These are phyloP conservation scores for Filobasidium uniguttulatum DNA, from an alignment of 1,284 basidiomycete species.

Conservation along the genomic window DNA sequence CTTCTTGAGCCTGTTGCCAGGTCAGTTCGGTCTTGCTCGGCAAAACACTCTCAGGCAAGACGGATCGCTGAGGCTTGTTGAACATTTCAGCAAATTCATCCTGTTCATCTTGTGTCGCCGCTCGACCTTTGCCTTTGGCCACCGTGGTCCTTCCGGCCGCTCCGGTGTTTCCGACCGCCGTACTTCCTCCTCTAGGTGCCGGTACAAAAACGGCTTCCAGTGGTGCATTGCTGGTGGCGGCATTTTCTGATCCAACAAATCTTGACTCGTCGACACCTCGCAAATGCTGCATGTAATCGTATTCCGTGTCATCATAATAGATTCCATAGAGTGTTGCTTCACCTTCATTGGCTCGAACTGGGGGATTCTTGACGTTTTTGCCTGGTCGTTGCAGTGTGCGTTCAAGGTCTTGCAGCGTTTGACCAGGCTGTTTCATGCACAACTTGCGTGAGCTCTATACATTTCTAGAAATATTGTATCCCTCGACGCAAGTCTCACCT, in stretches of 20 bases:
- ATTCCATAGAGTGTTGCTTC: slow-evolving; percentile 85
- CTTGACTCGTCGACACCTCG: slow-evolving; percentile 48
- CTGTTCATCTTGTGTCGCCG: slow-evolving; percentile 7
- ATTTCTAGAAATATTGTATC: neutral
- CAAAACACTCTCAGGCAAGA: slow-evolving; percentile 55
- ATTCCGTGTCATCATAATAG: slow-evolving; percentile 93
- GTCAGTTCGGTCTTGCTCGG: slow-evolving; percentile 61
- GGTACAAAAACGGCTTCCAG: slow-evolving; percentile 47
- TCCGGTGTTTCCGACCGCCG: slow-evolving; percentile 4
- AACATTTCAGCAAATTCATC: slow-evolving; percentile 21
- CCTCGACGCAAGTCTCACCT: slow-evolving; percentile 8
- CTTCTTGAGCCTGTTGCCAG: slow-evolving; percentile 49
- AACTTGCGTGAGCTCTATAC: neutral
- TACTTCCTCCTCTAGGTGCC: slow-evolving; percentile 45
- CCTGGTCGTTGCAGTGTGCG: slow-evolving; percentile 38
- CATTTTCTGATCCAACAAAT: slow-evolving; percentile 38
- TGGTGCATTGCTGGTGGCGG: slow-evolving; percentile 41
- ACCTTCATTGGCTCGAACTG: slow-evolving; percentile 44
- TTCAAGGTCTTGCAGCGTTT: slow-evolving; percentile 49
- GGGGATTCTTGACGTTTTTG: slow-evolving; percentile 16
- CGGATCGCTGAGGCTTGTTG: slow-evolving; percentile 7
- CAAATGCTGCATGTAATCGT: slow-evolving; percentile 98
- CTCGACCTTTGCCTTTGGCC: slow-evolving; percentile 25
- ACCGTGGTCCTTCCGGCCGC: slow-evolving; percentile 11
- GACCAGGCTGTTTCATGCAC: slow-evolving; percentile 16